These are phyloP conservation scores for Colletotrichum sp. DNA, from an alignment of 2,329 filamentous ascomycete species.

Conservation along the genomic window DNA sequence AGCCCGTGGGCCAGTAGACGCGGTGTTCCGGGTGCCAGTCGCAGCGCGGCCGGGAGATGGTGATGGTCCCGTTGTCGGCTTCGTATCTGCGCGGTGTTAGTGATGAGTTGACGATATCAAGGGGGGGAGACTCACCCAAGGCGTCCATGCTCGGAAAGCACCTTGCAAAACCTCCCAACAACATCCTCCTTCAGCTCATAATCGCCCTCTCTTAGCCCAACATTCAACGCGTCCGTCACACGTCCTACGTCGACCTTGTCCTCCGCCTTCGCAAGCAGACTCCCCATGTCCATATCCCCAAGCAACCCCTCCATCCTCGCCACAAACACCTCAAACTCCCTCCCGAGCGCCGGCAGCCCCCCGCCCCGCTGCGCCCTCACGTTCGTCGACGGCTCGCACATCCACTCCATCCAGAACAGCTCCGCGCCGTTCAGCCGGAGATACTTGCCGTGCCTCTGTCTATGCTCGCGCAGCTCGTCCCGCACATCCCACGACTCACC, in stretches of 20 bases:
- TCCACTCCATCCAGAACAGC: constrained; percentile 10
- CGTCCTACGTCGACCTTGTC: neutral
- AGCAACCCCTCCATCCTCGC: constrained; percentile 34
- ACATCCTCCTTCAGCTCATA: constrained; percentile 14
- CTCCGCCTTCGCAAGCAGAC: constrained; percentile 25
- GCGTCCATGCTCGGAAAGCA: constrained; percentile 27
- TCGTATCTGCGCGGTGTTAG: neutral
- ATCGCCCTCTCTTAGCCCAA: neutral
- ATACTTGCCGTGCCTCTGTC: neutral
- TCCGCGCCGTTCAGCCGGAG: neutral
- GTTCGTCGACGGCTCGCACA: constrained; percentile 22
- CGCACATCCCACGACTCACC: neutral
- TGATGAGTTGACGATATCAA: neutral
- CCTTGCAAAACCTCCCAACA: constrained; percentile 30
- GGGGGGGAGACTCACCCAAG: constrained; percentile 20
- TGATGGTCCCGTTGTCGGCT: constrained; percentile 13
- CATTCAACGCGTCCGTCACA: neutral
- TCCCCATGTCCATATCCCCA: constrained; percentile 26
- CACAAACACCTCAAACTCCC: constrained; percentile 33
- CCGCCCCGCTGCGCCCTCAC: constrained; percentile 23
- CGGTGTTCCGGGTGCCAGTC: constrained; percentile 36
- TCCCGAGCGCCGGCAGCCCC: constrained; percentile 3
- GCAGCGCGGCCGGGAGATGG: constrained; percentile 28
- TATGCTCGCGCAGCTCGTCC: neutral
- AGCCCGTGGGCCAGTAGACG: constrained; percentile 27